Evolutionary conservation across 2,329 filamentous ascomycete genomes (phyloP), one percentile per base, ranked within the genome.

Genomic region (Chrysoporthe cubensis): DNA sequence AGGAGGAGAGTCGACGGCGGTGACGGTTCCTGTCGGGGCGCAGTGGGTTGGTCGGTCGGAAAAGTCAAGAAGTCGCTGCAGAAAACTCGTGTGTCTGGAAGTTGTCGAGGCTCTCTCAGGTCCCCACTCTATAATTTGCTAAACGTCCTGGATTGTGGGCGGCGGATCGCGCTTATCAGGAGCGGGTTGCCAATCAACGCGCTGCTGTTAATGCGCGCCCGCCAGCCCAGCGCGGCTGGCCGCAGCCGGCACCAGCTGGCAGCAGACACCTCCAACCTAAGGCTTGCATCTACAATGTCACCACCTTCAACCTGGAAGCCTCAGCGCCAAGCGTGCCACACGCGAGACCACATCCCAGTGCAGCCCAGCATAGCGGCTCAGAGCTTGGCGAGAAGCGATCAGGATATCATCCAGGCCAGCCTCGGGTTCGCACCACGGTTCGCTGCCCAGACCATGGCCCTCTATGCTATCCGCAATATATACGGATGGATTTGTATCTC

Each of bases 1-100:
- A 26, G 50, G 59, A 62, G 61, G 66, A 62, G 56, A n/a, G 86
- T 60, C 57, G 86, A 86, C 88, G 62, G 58, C 61, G 62, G 75
- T 78, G 37, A 44, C 43, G 57, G 64, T 57, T 64, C 56, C 67
- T 69, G 67, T 62, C 46, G 63, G 59, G 44, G 62, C 43, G 66
- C 34, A 43, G 59, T 76, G 71, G 60, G 67, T 72, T 71, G 72
- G 63, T 67, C 44, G 71, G 66, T 66, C 59, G 59, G 62, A 52
- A 64, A 62, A 52, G 44, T 50, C 54, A 43, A 32, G 59, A 58
- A 57, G 32, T 52, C 21, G 16, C 14, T 48, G 18, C n/a, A 6
- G 54, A 57, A 6, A 61, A 46, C 8, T 61, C 26, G 40, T 60
- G 40, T 43, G 40, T 44, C 57, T 44, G n/a, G 40, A 43, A 32